Evolutionary conservation across 768 basidiomycete genomes (phyloP), one percentile per base, ranked within the genome.

Genomic region (Erythrobasidium yunnanense): DNA sequence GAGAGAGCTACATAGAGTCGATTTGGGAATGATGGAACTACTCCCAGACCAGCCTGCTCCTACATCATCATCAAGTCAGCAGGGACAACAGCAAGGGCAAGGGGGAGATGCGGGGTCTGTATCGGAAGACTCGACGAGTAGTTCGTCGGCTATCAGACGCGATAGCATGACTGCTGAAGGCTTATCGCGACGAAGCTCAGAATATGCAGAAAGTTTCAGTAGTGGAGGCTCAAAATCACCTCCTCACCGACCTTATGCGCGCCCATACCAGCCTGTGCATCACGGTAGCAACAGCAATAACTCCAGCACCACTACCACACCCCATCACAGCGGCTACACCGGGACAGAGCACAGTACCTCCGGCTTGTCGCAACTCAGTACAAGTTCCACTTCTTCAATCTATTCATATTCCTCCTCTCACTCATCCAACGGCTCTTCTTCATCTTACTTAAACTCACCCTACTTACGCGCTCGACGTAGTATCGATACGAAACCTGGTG

Each of bases 1-100:
- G 93, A 85, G 90, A 22, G 92, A 97, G 76, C 81, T 99, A 32
- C 95, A 99, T 77, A 84, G 85, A 25, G 93, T 96, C 51, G 90
- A 93, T 72, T 80, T 95, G 55, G 80, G 81, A 15, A 79, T 80
- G 46, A 80, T 96, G 50, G 49, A 70, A 82, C 83, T 72, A 79
- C 78, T 35, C 76, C 78, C 38, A 74, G 78, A 51, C 72, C 76
- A 20, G 73, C 20, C 46, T 15, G n/a, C n/a, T n/a, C 45, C 57
- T 13, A 65, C 32, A 49, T 52, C 47, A 23, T 50, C 60, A 22
- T 32, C n/a, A n/a, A n/a, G n/a, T n/a, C n/a, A n/a, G n/a, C n/a
- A n/a, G n/a, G n/a, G n/a, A n/a, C n/a, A n/a, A n/a, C n/a, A n/a
- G n/a, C n/a, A n/a, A n/a, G n/a, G n/a, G n/a, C n/a, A n/a, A n/a